Base-by-base conservation (phyloP, 2,329 filamentous ascomycete genomes). In the Diplodia seriata region DNA sequence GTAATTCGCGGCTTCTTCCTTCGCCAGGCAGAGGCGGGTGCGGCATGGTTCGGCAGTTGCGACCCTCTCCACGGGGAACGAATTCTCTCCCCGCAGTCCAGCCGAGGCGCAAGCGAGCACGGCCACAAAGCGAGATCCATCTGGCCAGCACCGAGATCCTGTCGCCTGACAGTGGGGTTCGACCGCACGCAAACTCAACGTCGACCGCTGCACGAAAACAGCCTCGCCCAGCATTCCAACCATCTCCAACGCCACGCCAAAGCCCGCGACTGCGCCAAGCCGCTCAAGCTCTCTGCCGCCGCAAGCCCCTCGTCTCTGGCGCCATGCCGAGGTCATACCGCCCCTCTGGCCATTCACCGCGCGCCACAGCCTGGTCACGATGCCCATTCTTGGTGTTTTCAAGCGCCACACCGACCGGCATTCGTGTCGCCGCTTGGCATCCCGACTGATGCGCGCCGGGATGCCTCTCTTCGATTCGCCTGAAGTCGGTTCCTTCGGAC, bases 11-110 rank as follows among this genome's bases (percentile, higher is more conserved):
- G 57, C 57, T 33, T 49, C 15, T 62, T 62, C 57, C 57, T 62
- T 49, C 7, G 40, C 12, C 38, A 14, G 38, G 14, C 38, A 11
- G 31, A 31, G 2, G 54, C 18, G 14, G 31, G n/a, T 57, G 54
- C 56, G 56, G 38, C 36, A 38, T n/a, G 36, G n/a, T 36, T 23
- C 26, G 26, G 40, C 38, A 49, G n/a, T 18, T 29, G 47, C 50
- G 59, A 47, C 59, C 29, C 29, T 63, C 56, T 59, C 56, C 59
- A 63, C 14, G 59, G 59, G 59, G 59, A 51, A 63, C n/a, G 9
- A 38, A 36, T 38, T 23, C 31, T 56, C 43, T 63, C 59, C 59
- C 59, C 59, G 38, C 59, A 63, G n/a, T n/a, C 29, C 43, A 36
- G 57, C 57, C 38, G 40, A 61, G 23, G n/a, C 7, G 36, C 36